A percentile compares a stretch with the other conserved stretches of the same genome.
Evolutionary conservation across 2,329 filamentous ascomycete species (phyloP).

Genomic region (Byssothecium circinans): DNA sequence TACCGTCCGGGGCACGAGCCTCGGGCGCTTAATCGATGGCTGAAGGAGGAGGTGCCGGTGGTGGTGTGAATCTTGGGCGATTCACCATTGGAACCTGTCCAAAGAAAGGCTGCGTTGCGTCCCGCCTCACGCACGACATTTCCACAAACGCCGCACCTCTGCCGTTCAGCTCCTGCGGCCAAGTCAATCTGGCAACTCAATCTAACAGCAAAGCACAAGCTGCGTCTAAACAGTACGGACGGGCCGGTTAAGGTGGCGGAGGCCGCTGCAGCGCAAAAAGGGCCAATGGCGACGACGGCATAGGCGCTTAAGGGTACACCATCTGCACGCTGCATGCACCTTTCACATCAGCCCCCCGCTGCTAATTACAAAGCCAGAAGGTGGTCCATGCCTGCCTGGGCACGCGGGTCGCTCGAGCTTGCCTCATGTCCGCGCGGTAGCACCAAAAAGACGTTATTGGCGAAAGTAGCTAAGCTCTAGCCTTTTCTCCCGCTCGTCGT

Average conservation of each 20-base stretch:
- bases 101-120: too few species aligned
- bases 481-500: slow-evolving; percentile 1
- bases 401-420: slow-evolving; percentile 12
- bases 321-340: slow-evolving; percentile 7
- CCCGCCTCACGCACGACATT: slow-evolving; percentile 15
- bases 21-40: slow-evolving; percentile 3
- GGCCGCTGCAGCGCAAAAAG: slow-evolving; percentile 21
- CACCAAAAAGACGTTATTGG: slow-evolving; percentile 17
- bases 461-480: background rate
- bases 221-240: slow-evolving; percentile 33
- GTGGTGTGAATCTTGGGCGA: too few species aligned
- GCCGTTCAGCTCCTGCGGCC: slow-evolving; percentile 18
- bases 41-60: background rate
- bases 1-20: too few species aligned
- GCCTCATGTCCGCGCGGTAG: slow-evolving; percentile 13
- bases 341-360: slow-evolving; percentile 13
- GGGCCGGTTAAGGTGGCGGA: slow-evolving; percentile 19
- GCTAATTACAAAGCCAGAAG: slow-evolving; percentile 1
- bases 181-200: slow-evolving; percentile 16
- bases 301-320: slow-evolving; percentile 15
- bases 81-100: too few species aligned
- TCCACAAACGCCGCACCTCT: slow-evolving; percentile 21
- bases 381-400: slow-evolving; percentile 7
- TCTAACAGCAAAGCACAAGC: slow-evolving; percentile 20
- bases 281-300: slow-evolving; percentile 6